These are phyloP conservation scores for Phytophthora agathidicida DNA, from an alignment of 352 stramenopile genomes.

Conservation along the genomic window DNA sequence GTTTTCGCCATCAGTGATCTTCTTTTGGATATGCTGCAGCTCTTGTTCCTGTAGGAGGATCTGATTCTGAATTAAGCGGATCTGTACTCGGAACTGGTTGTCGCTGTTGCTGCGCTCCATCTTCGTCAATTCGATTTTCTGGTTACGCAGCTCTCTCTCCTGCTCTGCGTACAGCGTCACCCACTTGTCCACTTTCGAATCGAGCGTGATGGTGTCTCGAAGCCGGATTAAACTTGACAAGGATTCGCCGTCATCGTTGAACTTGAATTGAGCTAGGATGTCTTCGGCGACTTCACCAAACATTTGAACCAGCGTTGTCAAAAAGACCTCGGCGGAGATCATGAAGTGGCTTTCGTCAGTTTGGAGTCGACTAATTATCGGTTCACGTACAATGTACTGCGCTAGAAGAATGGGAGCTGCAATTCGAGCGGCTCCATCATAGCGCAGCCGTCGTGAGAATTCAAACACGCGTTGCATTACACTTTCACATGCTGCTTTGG, in stretches of 20 bases:
- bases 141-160: constrained; percentile 54
- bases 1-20: constrained; percentile 54
- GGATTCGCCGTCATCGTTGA: constrained; percentile 82
- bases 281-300: constrained; percentile 71
- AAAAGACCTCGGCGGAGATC: constrained; percentile 46
- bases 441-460: constrained; percentile 9
- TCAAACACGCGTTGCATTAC: constrained; percentile 55
- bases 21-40: constrained; percentile 55
- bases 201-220: constrained; percentile 69
- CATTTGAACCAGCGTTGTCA: constrained; percentile 47
- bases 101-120: constrained; percentile 57
- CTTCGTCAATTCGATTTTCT: constrained; percentile 69
- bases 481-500: constrained; percentile 42
- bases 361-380: constrained; percentile 13
- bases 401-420: constrained; percentile 36
- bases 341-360: constrained; percentile 26
- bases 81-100: constrained; percentile 59
- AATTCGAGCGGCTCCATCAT: constrained; percentile 7
- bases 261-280: constrained; percentile 83
- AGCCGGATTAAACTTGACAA: constrained; percentile 68
- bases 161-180: constrained; percentile 47
- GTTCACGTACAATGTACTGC: constrained; percentile 46
- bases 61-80: constrained; percentile 63
- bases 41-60: constrained; percentile 69
- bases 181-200: constrained; percentile 60